phyloP scores from a whole-genome alignment of 129 eudicot genomes.

The Sambucus nigra region DNA sequence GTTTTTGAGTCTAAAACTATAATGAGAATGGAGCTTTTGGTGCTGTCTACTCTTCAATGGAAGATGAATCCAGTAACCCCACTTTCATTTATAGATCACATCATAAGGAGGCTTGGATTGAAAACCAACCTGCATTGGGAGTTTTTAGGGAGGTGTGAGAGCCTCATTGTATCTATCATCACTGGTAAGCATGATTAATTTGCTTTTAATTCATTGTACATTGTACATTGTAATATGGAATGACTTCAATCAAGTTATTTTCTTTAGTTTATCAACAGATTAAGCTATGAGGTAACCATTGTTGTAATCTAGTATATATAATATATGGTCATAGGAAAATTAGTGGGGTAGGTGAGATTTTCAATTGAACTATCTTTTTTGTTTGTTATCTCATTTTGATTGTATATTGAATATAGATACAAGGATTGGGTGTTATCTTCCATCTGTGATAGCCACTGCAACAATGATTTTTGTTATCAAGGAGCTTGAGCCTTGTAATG shows the following conservation, averaged over 20 bases:
- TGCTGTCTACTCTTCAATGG: slow-evolving; percentile 76
- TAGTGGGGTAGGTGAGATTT: neutral
- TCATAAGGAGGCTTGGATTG: slow-evolving; percentile 62
- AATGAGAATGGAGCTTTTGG: slow-evolving; percentile 83
- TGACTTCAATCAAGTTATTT: too few species aligned
- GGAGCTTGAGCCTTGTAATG: slow-evolving; percentile 49
- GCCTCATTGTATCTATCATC: slow-evolving; percentile 41
- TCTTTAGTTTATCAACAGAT: too few species aligned
- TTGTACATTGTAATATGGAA: too few species aligned
- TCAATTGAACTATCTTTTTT: neutral
- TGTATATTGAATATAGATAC: slow-evolving; percentile 41
- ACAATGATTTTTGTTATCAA: slow-evolving; percentile 51
- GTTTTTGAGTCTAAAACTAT: slow-evolving; percentile 75
- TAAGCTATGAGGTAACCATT: too few species aligned
- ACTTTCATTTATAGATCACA: slow-evolving; percentile 65
- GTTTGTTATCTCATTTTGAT: neutral
- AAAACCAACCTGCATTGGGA: slow-evolving; percentile 54
- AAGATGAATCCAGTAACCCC: slow-evolving; percentile 90
- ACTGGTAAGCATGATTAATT: slow-evolving; percentile 40
- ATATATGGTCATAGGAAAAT: neutral
- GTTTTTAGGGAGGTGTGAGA: slow-evolving; percentile 53
- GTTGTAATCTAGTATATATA: neutral
- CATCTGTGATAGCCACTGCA: slow-evolving; percentile 81
- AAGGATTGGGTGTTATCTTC: slow-evolving; percentile 43
- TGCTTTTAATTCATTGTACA: too few species aligned